Base-by-base conservation (phyloP, 1,139 yeast species). In the Kodamaea sp. region DNA sequence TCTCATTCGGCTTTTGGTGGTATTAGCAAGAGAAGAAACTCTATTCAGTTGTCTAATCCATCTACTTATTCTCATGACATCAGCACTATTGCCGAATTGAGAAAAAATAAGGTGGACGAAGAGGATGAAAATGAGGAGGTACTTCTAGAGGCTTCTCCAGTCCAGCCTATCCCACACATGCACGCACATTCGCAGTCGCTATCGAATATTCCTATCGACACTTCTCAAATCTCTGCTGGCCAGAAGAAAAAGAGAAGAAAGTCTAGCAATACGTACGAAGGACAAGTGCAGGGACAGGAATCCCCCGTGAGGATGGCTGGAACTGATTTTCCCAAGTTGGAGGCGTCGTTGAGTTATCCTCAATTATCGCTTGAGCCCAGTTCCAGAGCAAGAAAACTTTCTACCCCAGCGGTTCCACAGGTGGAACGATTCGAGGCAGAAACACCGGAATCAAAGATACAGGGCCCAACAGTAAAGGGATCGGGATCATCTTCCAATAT, bases 201-300 rank as follows among this genome's bases (percentile, higher is more conserved):
- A 7, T 7, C 21, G n/a, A 26, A 15, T 14, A 9, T 26, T n/a
- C 31, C 28, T 4, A 19, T 24, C 15, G 18, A 27, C 13, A 15
- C 26, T 6, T 21, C 24, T 12, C 21, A 16, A 31, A 16, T 29
- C 26, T 29, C 43, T 39, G 43, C 43, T 12, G 46, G 42, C 28
- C 46, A 41, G 39, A 41, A 42, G 34, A 42, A 42, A 29, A 39
- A 46, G 21, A 36, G 48, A 28, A 40, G 43, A 40, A 46, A 44
- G 36, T 39, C 47, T 5, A 22, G 20, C 19, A 35, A 27, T 19
- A 16, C 32, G 2, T 32, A 30, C 6, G 41, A 38, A 14, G 10
- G 21, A 9, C 21, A 15, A 7, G 12, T 15, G 7, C 14, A 24
- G 9, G 16, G 26, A 9, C n/a, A n/a, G n/a, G n/a, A n/a, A n/a